Conservation (phyloP, 106 monocot species). For the Acorus calamus region DNA sequence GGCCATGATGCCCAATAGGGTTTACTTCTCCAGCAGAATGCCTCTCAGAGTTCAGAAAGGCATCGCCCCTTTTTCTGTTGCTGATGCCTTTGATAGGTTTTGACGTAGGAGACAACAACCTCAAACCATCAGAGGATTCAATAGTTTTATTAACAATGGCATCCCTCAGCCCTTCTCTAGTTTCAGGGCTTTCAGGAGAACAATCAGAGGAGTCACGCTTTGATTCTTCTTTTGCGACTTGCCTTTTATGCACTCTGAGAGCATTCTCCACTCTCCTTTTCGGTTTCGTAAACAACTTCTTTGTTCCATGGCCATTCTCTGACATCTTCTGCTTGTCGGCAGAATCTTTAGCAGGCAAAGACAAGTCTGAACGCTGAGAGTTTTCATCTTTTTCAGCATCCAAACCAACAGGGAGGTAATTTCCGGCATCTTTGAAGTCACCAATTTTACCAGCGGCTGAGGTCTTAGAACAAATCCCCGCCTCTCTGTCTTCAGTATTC, state of each 20-base stretch:
- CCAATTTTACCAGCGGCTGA: neutral
- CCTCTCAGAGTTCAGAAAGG: slow-evolving; percentile 19
- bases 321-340: neutral
- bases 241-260: slow-evolving; percentile 14
- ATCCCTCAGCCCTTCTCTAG: neutral
- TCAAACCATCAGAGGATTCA: neutral
- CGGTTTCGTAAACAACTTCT: slow-evolving; percentile 6
- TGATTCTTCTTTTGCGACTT: slow-evolving; percentile 5
- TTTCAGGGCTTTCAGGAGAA: slow-evolving; percentile 2
- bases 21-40: slow-evolving; percentile 16
- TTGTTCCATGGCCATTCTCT: slow-evolving; percentile 10
- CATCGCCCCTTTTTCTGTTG: slow-evolving; percentile 16
- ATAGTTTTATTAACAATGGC: too few species aligned
- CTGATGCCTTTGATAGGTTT: slow-evolving; percentile 16
- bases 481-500: slow-evolving; percentile 8
- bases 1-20: neutral
- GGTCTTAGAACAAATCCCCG: slow-evolving; percentile 5
- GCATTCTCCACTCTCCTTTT: slow-evolving; percentile 12
- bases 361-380: neutral
- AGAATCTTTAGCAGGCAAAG: slow-evolving; percentile 8
- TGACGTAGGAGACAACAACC: slow-evolving; percentile 7
- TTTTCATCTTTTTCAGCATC: slow-evolving; percentile 2
- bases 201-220: slow-evolving; percentile 10
- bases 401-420: neutral
- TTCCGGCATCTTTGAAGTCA: slow-evolving; percentile 6